These are phyloP conservation scores for Trichophyton rubrum DNA, from an alignment of 2,329 filamentous ascomycete genomes.

Conservation along the genomic window DNA sequence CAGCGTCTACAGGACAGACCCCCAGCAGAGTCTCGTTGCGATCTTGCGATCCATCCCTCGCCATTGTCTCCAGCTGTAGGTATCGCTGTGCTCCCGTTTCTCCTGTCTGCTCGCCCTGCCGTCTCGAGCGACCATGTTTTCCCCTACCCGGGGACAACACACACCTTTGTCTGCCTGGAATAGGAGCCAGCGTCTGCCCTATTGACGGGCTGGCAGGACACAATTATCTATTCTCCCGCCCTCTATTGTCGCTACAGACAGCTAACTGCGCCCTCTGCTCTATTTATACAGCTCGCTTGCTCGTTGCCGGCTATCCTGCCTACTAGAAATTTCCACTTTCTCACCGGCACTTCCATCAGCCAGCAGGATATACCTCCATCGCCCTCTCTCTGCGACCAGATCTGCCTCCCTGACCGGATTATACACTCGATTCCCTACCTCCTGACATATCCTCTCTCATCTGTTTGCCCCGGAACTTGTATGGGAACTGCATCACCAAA, in stretches of 20 bases:
- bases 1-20: slow-evolving; percentile 5
- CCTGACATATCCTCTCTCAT: neutral
- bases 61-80: slow-evolving; percentile 6
- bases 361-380: neutral
- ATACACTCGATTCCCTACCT: neutral
- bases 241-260: neutral
- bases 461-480: neutral
- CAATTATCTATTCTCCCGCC: neutral
- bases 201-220: neutral
- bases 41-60: slow-evolving; percentile 7
- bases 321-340: neutral
- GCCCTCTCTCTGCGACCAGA: too few relatives aligned
- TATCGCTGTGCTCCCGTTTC: slow-evolving; percentile 1
- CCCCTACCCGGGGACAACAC: neutral
- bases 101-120: neutral
- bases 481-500: neutral
- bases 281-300: neutral
- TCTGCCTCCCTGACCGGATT: neutral
- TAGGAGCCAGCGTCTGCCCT: neutral
- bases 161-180: neutral
- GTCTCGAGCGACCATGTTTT: neutral
- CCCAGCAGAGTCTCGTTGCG: slow-evolving; percentile 3
- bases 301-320: neutral
- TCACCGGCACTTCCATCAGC: neutral
- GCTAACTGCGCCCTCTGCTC: neutral